phyloP scores from a whole-genome alignment of 2,329 filamentous ascomycete species.

The Neonectria hederae region DNA sequence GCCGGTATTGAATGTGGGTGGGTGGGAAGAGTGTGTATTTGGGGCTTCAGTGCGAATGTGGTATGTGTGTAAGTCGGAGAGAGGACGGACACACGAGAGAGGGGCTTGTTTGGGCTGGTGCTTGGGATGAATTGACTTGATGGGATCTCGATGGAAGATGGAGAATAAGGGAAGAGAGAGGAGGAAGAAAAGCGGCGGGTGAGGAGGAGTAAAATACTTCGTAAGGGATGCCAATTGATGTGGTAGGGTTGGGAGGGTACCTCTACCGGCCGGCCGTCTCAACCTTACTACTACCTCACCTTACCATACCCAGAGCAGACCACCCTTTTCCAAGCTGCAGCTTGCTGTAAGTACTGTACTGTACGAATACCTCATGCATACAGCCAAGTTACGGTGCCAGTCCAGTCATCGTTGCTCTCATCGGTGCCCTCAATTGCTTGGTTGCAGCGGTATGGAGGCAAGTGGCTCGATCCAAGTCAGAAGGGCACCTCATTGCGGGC shows the following conservation, averaged over 20 bases:
- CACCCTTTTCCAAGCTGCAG: not conserved
- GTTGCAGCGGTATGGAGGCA: slow-evolving; percentile 6
- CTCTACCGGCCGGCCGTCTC: slow-evolving; percentile 6
- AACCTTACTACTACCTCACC: slow-evolving; percentile 3
- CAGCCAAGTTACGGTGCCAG: not conserved
- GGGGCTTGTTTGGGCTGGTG: slow-evolving; percentile 22
- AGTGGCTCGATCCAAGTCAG: slow-evolving; percentile 36
- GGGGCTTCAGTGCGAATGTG: slow-evolving; percentile 23
- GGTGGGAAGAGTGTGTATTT: slow-evolving; percentile 38
- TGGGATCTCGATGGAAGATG: slow-evolving; percentile 35
- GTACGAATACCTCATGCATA: not conserved
- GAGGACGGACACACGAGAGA: slow-evolving; percentile 26
- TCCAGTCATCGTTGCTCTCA: slow-evolving; percentile 1
- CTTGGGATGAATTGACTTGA: slow-evolving; percentile 34
- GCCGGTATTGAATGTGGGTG: slow-evolving; percentile 44
- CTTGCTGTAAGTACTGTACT: not conserved
- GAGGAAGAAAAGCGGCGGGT: slow-evolving; percentile 34
- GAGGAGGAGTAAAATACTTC: slow-evolving; percentile 34
- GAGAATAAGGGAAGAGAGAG: slow-evolving; percentile 36
- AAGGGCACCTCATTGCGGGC: slow-evolving; percentile 30
- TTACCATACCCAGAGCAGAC: not conserved
- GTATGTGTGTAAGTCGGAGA: slow-evolving; percentile 21
- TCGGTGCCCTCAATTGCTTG: slow-evolving; percentile 9
- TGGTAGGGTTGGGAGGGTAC: slow-evolving; percentile 16
- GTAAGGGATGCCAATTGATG: slow-evolving; percentile 23